These are phyloP conservation scores for Astrephomene gubernaculifera DNA, from an alignment of 139 green algal genomes.

Conservation along the genomic window DNA sequence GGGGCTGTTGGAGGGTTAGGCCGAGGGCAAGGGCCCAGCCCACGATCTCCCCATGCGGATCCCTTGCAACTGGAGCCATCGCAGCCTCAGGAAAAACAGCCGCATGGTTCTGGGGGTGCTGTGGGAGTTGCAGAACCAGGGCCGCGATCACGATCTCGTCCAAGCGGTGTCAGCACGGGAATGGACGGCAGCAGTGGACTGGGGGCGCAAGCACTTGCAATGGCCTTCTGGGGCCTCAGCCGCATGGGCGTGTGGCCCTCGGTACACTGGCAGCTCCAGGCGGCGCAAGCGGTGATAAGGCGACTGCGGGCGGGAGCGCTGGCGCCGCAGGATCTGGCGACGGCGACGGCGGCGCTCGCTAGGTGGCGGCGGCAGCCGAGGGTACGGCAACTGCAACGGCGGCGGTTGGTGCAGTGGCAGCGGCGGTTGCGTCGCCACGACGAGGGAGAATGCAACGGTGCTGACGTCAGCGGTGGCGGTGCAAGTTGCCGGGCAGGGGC, in stretches of 20 bases:
- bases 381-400: neutral
- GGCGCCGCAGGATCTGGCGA: conserved; percentile 3
- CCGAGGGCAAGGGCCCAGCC: no score
- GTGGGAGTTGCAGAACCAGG: no score
- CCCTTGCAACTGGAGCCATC: no score
- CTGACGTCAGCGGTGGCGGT: neutral
- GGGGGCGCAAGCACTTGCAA: neutral
- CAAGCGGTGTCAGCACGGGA: no score
- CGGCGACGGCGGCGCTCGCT: conserved; percentile 13
- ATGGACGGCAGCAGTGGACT: no score
- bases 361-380: conserved; percentile 14
- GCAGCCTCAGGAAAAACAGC: no score
- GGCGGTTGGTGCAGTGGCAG: neutral
- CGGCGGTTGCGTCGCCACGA: neutral
- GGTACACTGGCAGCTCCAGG: neutral
- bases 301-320: neutral
- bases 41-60: no score
- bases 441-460: no score
- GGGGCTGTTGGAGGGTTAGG: no score
- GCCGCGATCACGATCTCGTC: no score
- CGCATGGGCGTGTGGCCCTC: conserved; percentile 23
- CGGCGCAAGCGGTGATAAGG: neutral
- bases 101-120: no score
- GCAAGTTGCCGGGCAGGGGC: neutral
- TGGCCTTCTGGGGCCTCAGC: conserved; percentile 28